Percentiles rank a stretch among this genome's conserved stretches.
These are phyloP conservation scores for Alloteropsis angusta DNA, from an alignment of 202 grass and related monocot species.

Conservation along the genomic window DNA sequence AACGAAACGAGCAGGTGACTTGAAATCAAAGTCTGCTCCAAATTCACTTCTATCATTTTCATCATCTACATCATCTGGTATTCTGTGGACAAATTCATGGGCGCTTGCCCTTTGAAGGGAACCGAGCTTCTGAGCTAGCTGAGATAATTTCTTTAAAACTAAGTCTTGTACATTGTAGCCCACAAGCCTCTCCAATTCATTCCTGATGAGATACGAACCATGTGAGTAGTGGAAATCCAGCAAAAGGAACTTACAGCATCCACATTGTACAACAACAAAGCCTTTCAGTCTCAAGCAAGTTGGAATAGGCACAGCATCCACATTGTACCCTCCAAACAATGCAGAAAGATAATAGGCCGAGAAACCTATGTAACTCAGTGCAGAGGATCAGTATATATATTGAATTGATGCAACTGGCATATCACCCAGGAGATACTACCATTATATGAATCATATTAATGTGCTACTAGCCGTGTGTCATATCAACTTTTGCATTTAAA, in stretches of 20 bases:
- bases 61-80: conserved; percentile 5
- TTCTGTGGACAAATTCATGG: conserved; percentile 27
- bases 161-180: conserved; percentile 50
- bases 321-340: not conserved
- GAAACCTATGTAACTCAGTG: not conserved
- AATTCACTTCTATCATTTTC: conserved; percentile 57
- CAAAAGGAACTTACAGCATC: not conserved
- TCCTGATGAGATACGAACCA: conserved; percentile 37
- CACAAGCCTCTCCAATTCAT: conserved; percentile 64
- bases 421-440: not conserved
- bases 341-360: not conserved
- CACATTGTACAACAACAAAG: not conserved
- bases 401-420: not conserved
- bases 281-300: too few relatives aligned
- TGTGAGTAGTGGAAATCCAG: conserved; percentile 8
- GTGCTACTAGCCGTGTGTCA: not conserved
- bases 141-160: conserved; percentile 49
- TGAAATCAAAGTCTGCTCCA: conserved; percentile 72
- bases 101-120: conserved; percentile 34
- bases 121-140: conserved; percentile 50
- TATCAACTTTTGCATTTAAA: not conserved
- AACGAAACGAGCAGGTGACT: conserved; percentile 71
- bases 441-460: not conserved
- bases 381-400: not conserved
- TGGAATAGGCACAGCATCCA: not conserved